Evolutionary conservation across 148 eudicot genomes (phyloP), one percentile per base, ranked within the genome.

Genomic region (Arctostaphylos glauca): DNA sequence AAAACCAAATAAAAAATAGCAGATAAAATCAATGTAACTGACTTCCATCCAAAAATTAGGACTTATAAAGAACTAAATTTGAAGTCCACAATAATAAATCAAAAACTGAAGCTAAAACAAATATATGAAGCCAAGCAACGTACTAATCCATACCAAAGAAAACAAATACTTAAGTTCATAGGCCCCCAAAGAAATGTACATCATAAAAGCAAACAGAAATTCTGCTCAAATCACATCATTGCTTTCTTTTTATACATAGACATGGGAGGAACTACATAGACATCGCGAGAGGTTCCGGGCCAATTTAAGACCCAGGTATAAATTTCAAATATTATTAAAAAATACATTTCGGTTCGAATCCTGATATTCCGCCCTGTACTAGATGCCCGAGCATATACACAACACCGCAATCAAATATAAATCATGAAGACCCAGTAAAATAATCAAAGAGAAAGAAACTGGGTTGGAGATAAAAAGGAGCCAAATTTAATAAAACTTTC

Each of bases 341-440:
- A 31, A 31, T 31, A 31, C 38, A 31, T 31, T 31, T 31, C 38
- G 38, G 38, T 1, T 31, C 38, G 38, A 31, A 31, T 31, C 38
- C 38, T 31, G 38, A 31, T 31, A 31, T 31, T 31, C 38, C 38
- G 38, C 38, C n/a, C n/a, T n/a, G n/a, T n/a, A n/a, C n/a, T n/a
- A n/a, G 38, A 31, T 31, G 76, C 56, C 23, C 6, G 3, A 73
- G 25, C 54, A 73, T 19, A 73, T 21, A 73, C n/a, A 25, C 43
- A 50, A 38, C 18, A 12, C n/a, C 18, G 5, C n/a, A 6, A 74
- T 21, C 2, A 49, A 64, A 64, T 23, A 38, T 73, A 87, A 77
- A 84, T 56, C 64, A 85, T 64, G 15, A 31, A 83, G 55, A 86
- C 90, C 86, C 82, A 87, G 66, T 80, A 72, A 60, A 82, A 25